Conservation (phyloP, 345 rosid species). For the Dipteronia dyeriana region DNA sequence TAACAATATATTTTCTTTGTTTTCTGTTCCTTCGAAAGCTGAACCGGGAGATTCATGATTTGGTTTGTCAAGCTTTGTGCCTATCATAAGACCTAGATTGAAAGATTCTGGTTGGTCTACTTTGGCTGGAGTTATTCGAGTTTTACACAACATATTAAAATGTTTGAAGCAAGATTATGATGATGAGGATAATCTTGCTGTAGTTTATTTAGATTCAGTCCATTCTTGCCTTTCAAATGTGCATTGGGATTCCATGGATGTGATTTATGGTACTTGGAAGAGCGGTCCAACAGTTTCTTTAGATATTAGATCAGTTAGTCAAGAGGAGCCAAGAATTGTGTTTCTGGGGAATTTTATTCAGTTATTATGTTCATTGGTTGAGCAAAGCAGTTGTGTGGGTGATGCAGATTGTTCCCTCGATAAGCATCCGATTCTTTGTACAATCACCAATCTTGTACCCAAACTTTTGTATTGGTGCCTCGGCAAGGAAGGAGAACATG, state of each 20-base stretch:
- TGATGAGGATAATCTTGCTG: slow-evolving; percentile 42
- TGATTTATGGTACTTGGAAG: slow-evolving; percentile 21
- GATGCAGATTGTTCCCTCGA: slow-evolving; percentile 32
- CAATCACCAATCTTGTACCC: slow-evolving; percentile 50
- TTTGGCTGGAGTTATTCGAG: slow-evolving; percentile 52
- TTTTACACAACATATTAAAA: slow-evolving; percentile 58
- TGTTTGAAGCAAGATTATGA: slow-evolving; percentile 55
- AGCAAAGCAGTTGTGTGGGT: slow-evolving; percentile 36
- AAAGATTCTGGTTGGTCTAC: slow-evolving; percentile 55
- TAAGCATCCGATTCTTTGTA: slow-evolving; percentile 38
- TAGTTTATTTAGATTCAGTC: slow-evolving; percentile 44
- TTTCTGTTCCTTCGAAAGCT: slow-evolving; percentile 25
- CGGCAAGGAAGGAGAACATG: slow-evolving; percentile 38
- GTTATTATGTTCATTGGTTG: slow-evolving; percentile 71
- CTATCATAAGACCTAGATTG: slow-evolving; percentile 41
- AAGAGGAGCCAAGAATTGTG: slow-evolving; percentile 31
- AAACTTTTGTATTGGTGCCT: slow-evolving; percentile 64
- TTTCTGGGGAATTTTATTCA: slow-evolving; percentile 72
- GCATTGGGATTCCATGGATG: slow-evolving; percentile 54
- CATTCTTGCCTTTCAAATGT: slow-evolving; percentile 46
- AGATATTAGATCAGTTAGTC: slow-evolving; percentile 20
- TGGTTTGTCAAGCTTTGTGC: slow-evolving; percentile 28
- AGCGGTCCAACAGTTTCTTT: slow-evolving; percentile 20
- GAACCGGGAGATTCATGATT: slow-evolving; percentile 19
- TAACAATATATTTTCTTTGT: slow-evolving; percentile 23